Percentiles rank a stretch among this genome's conserved stretches.
phyloP scores from a whole-genome alignment of 139 green algal species.

The Chlorella ohadii region DNA sequence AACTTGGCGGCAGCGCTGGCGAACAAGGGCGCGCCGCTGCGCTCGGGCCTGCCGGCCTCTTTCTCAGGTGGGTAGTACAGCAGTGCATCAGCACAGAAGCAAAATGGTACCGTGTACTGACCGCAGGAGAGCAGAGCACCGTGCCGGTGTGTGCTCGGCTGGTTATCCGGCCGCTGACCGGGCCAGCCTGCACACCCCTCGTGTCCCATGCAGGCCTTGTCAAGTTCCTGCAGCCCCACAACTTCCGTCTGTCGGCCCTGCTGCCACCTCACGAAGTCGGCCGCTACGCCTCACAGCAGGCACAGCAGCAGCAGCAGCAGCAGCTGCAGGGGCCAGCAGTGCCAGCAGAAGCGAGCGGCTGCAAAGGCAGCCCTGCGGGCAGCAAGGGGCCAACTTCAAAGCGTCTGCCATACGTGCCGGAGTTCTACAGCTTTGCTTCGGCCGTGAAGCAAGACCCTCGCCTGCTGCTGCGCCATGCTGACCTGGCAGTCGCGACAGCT shows the following conservation, averaged over 20 bases:
- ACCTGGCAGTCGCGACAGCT: neutral
- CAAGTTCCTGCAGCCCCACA: slow-evolving; percentile 11
- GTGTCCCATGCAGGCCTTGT: slow-evolving; percentile 10
- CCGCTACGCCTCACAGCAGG: neutral
- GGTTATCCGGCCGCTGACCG: no score
- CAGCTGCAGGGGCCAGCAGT: neutral
- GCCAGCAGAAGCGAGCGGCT: neutral
- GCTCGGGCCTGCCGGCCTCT: neutral
- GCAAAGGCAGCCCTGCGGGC: neutral
- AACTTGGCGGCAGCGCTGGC: slow-evolving; percentile 16
- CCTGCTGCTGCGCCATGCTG: slow-evolving; percentile 16
- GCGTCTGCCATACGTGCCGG: slow-evolving; percentile 4
- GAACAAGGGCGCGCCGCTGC: slow-evolving; percentile 29
- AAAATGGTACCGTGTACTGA: no score
- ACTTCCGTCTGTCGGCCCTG: neutral
- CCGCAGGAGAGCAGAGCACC: no score
- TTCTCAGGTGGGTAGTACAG: slow-evolving; percentile 17
- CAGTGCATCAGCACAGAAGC: no score
- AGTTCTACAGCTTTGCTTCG: neutral
- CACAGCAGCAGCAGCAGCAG: neutral
- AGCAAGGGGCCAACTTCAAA: neutral
- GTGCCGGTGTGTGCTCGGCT: no score
- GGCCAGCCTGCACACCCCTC: neutral
- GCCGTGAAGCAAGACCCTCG: slow-evolving; percentile 3
- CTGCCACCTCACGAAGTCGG: slow-evolving; percentile 3